Percentiles rank a stretch among this genome's conserved stretches.
Conservation (phyloP, 2,329 filamentous ascomycete species). For the Fusarium nygamai region DNA sequence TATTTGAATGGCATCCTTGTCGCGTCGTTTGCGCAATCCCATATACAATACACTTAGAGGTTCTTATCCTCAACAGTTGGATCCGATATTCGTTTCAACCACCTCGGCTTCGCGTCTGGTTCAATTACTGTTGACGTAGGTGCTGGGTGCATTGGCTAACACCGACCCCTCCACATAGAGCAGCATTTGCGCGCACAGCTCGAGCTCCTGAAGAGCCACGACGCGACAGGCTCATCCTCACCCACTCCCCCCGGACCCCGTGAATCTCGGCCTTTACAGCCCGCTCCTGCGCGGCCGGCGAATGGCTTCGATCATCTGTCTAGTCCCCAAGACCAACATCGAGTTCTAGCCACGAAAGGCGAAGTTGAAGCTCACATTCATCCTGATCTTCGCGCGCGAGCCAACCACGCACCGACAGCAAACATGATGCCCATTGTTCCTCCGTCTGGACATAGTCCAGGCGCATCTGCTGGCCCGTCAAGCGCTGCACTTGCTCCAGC, state of each 20-base stretch:
- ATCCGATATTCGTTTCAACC: slow-evolving; percentile 16
- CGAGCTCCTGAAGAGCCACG: slow-evolving; percentile 55
- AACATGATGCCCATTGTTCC: slow-evolving; percentile 53
- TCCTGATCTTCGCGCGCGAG: slow-evolving; percentile 56
- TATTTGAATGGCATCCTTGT: slow-evolving; percentile 39
- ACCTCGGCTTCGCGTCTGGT: slow-evolving; percentile 14
- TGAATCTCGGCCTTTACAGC: slow-evolving; percentile 46
- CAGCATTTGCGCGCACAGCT: slow-evolving; percentile 57
- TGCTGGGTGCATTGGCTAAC: slow-evolving; percentile 39
- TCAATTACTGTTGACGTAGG: slow-evolving; percentile 33
- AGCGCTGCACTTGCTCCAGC: slow-evolving; percentile 46
- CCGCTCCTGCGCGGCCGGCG: slow-evolving; percentile 47
- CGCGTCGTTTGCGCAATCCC: slow-evolving; percentile 31
- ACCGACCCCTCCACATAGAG: slow-evolving; percentile 44
- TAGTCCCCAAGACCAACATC: slow-evolving; percentile 48
- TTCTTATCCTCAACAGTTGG: slow-evolving; percentile 15
- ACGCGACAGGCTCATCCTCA: slow-evolving; percentile 47
- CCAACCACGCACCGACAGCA: slow-evolving; percentile 43
- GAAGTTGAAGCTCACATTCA: slow-evolving; percentile 60
- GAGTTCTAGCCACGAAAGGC: slow-evolving; percentile 48
- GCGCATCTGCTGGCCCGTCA: slow-evolving; percentile 42
- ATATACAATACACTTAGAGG: slow-evolving; percentile 20
- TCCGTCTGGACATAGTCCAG: slow-evolving; percentile 47
- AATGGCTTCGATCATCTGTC: slow-evolving; percentile 59
- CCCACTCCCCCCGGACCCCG: slow-evolving; percentile 41